Conservation (phyloP, 1,284 basidiomycete species). For the Lentinula novae-zelandiae region DNA sequence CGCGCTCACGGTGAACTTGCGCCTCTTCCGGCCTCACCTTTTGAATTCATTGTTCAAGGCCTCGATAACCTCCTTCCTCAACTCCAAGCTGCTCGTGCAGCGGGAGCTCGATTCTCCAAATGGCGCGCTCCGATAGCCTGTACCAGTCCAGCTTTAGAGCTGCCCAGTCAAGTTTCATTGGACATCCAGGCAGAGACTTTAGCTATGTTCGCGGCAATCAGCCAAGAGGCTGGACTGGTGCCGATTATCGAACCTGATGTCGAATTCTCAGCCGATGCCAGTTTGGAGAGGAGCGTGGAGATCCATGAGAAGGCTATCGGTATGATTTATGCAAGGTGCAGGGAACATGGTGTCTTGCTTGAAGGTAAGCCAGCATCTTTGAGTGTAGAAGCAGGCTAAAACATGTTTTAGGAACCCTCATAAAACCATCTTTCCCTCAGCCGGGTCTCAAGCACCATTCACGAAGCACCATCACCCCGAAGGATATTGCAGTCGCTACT, state of each 20-base stretch:
- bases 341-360: slow-evolving; percentile 43
- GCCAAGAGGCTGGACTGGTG: slow-evolving; percentile 46
- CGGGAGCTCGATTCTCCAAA: slow-evolving; percentile 49
- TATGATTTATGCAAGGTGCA: slow-evolving; percentile 42
- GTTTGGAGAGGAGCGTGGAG: slow-evolving; percentile 41
- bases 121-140: slow-evolving; percentile 49
- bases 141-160: slow-evolving; percentile 27
- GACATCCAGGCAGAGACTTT: slow-evolving; percentile 43
- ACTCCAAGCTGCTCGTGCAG: slow-evolving; percentile 38
- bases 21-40: slow-evolving; percentile 38
- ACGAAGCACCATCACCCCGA: slow-evolving; percentile 31
- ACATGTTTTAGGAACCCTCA: slow-evolving; percentile 35
- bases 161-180: slow-evolving; percentile 36
- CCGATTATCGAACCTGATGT: slow-evolving; percentile 54
- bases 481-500: slow-evolving; percentile 44
- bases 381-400: background rate
- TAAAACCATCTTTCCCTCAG: slow-evolving; percentile 52
- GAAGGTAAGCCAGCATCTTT: slow-evolving; percentile 32
- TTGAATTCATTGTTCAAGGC: slow-evolving; percentile 47
- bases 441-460: slow-evolving; percentile 41
- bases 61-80: slow-evolving; percentile 42
- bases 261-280: slow-evolving; percentile 45
- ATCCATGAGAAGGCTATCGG: slow-evolving; percentile 43
- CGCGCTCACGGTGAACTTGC: slow-evolving; percentile 48
- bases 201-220: slow-evolving; percentile 42